Base-by-base conservation (phyloP, 208 protist species). In the Wallacemonas collosoma region DNA sequence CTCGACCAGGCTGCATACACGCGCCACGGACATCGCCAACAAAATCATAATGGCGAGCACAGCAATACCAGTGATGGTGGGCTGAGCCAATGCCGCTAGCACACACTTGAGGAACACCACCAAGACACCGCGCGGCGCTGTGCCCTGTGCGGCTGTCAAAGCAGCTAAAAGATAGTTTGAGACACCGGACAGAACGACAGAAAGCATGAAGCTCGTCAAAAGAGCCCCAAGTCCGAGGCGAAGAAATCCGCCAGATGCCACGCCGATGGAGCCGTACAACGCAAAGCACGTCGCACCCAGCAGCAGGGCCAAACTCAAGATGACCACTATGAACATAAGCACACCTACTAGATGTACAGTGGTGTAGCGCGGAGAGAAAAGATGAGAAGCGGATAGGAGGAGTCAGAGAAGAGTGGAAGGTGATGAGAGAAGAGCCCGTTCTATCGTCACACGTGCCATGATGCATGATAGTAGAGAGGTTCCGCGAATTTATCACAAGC, bases 51-150 rank as follows among this genome's bases (percentile, higher is more conserved):
- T 73, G 9, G 85, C 78, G 9, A 91, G 68, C 6, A 85, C 65
- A 3, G 70, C 71, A 35, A 94, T 79, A 39, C 89, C 85, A 7
- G 82, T 86, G 44, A 94, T 38, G 7, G 87, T 94, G 7, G 86
- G 89, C 71, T 94, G 85, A 7, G 78, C 81, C 48, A 92, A 68
- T 17, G 82, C 86, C 4, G 76, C 83, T 0, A 94, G 69, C 15
- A 86, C 60, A 41, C 72, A 75, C 41, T 78, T 74, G 44, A 87
- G 3, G 60, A 93, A 79, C 1, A 81, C 41, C 0, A 83, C 62
- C 15, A 76, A 39, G 6, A 74, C 36, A 57, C 17, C 44, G 57
- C 68, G 40, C 1, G 47, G 2, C 38, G 72, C 62, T 50, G 72
- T 54, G 35, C 68, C 60, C 51, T 58, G 67, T 7, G 75, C 58